A percentile compares a stretch with the other conserved stretches of the same genome.
These are phyloP conservation scores for Boletus sp. DNA, from an alignment of 768 basidiomycete species.

Conservation along the genomic window DNA sequence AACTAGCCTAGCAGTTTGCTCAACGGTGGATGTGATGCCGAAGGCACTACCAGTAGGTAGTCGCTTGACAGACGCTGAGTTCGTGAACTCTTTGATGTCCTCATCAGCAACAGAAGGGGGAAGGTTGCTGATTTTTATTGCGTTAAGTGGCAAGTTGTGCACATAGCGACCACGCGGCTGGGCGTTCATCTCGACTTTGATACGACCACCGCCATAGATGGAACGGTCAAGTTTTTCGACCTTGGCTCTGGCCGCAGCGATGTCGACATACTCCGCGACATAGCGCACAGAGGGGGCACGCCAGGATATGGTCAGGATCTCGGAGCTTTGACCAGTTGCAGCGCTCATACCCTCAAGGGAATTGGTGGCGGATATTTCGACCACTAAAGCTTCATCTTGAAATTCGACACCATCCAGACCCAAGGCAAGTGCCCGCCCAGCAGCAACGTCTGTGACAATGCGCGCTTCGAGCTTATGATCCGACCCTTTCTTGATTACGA, in stretches of 20 bases:
- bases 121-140: conserved; percentile 46
- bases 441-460: conserved; percentile 42
- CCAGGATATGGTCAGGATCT: conserved; percentile 53
- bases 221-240: conserved; percentile 37
- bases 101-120: conserved; percentile 27
- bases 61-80: conserved; percentile 25
- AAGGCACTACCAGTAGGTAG: conserved; percentile 23
- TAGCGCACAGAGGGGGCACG: conserved; percentile 44
- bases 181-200: conserved; percentile 47
- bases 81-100: conserved; percentile 33
- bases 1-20: conserved; percentile 22
- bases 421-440: conserved; percentile 40
- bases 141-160: conserved; percentile 27
- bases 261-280: conserved; percentile 41
- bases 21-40: conserved; percentile 19
- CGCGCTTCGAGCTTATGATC: conserved; percentile 38
- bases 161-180: conserved; percentile 34
- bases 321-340: conserved; percentile 29
- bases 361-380: conserved; percentile 43
- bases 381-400: conserved; percentile 38
- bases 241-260: conserved; percentile 26
- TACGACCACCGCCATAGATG: conserved; percentile 39
- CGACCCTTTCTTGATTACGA: conserved; percentile 32
- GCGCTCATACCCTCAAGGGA: conserved; percentile 43
- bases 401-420: conserved; percentile 52